Percentiles rank a stretch among this genome's conserved stretches.
phyloP scores from a whole-genome alignment of 2,329 filamentous ascomycete genomes.

The Dothideomycetes sp. region DNA sequence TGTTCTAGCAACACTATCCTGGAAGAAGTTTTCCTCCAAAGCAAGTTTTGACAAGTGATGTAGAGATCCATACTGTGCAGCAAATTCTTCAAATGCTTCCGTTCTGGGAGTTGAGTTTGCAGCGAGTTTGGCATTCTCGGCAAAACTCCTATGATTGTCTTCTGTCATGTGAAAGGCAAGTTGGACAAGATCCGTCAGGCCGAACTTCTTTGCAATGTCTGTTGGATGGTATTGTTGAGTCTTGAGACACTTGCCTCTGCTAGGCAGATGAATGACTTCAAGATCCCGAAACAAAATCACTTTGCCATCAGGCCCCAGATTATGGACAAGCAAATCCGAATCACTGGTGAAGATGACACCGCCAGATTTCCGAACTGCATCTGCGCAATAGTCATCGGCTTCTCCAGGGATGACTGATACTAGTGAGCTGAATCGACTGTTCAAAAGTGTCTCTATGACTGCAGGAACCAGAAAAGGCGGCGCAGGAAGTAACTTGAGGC shows the following conservation, averaged over 20 bases:
- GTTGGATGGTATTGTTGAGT: constrained; percentile 31
- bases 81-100: constrained; percentile 24
- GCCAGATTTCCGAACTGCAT: constrained; percentile 48
- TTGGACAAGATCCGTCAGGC: constrained; percentile 31
- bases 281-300: constrained; percentile 64
- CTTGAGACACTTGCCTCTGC: constrained; percentile 20
- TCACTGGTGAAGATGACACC: constrained; percentile 67
- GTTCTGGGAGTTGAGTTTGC: constrained; percentile 17
- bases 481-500: constrained; percentile 37
- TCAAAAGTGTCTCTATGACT: constrained; percentile 60
- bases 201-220: constrained; percentile 37
- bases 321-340: constrained; percentile 72
- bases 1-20: not conserved
- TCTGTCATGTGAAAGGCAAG: constrained; percentile 33
- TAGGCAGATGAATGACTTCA: constrained; percentile 30
- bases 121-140: constrained; percentile 22
- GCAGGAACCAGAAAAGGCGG: constrained; percentile 68
- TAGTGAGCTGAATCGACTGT: constrained; percentile 32
- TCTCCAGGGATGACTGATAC: constrained; percentile 66
- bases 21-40: not conserved
- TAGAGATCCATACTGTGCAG: constrained; percentile 21
- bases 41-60: constrained; percentile 10
- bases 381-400: constrained; percentile 73
- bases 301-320: constrained; percentile 52
- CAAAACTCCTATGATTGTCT: constrained; percentile 25